phyloP scores from a whole-genome alignment of 1,284 basidiomycete species.

The Schizopora paradoxa region DNA sequence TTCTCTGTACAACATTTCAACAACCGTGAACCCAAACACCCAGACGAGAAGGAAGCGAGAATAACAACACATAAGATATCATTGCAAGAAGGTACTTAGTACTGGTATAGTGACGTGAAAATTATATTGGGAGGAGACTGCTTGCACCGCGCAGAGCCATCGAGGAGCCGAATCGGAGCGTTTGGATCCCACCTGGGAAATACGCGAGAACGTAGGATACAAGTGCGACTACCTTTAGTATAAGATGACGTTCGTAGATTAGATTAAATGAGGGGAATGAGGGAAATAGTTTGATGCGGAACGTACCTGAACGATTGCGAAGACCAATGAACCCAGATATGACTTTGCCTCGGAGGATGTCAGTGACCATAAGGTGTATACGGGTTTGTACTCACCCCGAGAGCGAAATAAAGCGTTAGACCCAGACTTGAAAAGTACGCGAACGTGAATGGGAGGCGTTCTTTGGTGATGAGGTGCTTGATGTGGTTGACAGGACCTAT shows the following conservation, averaged over 20 bases:
- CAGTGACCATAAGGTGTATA: conserved; percentile 2
- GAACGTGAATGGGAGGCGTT: conserved; percentile 83
- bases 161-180: conserved; percentile 77
- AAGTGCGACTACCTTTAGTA: conserved; percentile 67
- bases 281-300: neutral
- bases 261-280: too few relatives aligned
- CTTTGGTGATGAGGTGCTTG: conserved; percentile 81
- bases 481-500: conserved; percentile 83
- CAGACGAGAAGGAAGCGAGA: too few relatives aligned
- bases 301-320: conserved; percentile 69
- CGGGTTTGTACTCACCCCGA: conserved; percentile 54
- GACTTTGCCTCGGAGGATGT: conserved; percentile 55
- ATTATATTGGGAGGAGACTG: conserved; percentile 69
- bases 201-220: conserved; percentile 86
- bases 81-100: conserved; percentile 1
- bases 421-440: conserved; percentile 80
- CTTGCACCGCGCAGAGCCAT: conserved; percentile 79
- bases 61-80: too few relatives aligned
- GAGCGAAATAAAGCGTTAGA: conserved; percentile 84
- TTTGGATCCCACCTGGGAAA: conserved; percentile 82
- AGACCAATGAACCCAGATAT: conserved; percentile 78
- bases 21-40: too few relatives aligned
- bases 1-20: too few relatives aligned
- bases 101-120: conserved; percentile 3
- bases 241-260: neutral